Base-by-base conservation (phyloP, 768 basidiomycete species). In the Russula griseocarnosa region DNA sequence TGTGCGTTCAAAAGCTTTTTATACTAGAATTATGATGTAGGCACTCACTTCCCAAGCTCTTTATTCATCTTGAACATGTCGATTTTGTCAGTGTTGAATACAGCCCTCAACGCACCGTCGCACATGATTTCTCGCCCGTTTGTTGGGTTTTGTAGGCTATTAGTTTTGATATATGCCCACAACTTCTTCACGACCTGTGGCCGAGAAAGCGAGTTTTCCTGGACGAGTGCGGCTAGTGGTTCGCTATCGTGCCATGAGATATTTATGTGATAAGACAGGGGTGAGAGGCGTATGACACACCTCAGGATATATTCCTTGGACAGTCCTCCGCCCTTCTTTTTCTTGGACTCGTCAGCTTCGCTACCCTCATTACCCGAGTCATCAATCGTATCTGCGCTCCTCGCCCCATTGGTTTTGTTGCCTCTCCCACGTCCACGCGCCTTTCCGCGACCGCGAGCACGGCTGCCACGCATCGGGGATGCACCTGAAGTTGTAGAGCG, bases 51-150 rank as follows among this genome's bases (percentile, higher is more conserved):
- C 72, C 89, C 88, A 61, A 96, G 77, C 30, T 88, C 81, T 75
- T 95, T 93, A 81, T 95, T 96, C 94, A 96, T 96, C 68, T 80
- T 85, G 77, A 96, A 95, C 92, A 95, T 95, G 75, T 92, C 86
- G 61, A 97, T 84, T 73, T 85, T 89, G 67, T 92, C 89, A 14
- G 83, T 81, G 61, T 82, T 82, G 73, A 98, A 96, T 24, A 96
- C 83, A 7, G 86, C 83, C 70, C 81, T 82, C 69, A 97, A 72
- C 20, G 74, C 78, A 20, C 80, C 77, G 73, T 98, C 94, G 71
- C 94, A 95, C 2, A 93, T 67, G 66, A 98, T 97, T 73, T 91
- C 92, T 60, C 85, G 84, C 75, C 81, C 88, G 74, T 96, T 91
- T 1, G 71, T 73, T 6, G 92, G 92, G 72, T 98, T 94, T 76